phyloP scores from a whole-genome alignment of 352 stramenopile genomes.

The Globisporangium mamillatum region DNA sequence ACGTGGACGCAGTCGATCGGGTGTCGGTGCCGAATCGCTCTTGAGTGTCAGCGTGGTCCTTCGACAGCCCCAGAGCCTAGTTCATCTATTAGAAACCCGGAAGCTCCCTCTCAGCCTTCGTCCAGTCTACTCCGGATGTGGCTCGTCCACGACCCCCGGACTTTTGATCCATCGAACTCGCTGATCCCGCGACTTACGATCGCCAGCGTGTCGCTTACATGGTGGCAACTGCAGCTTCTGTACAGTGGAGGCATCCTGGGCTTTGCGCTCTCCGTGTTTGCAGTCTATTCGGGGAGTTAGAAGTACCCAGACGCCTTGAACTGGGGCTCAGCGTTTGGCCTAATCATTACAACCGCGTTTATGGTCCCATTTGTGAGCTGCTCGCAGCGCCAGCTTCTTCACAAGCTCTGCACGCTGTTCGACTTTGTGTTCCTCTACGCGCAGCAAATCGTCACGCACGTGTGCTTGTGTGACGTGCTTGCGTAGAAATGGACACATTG shows the following conservation, averaged over 20 bases:
- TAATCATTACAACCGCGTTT: neutral
- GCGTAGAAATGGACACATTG: conserved; percentile 15
- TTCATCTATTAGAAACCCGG: neutral
- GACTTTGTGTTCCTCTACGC: conserved; percentile 19
- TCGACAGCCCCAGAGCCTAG: neutral
- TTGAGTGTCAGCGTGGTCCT: neutral
- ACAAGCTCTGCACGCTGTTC: conserved; percentile 18
- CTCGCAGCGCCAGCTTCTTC: conserved; percentile 20
- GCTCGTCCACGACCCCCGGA: neutral
- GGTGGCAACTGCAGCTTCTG: neutral
- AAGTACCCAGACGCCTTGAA: neutral
- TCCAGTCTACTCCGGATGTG: conserved; percentile 2
- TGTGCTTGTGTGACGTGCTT: conserved; percentile 16
- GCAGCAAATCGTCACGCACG: conserved; percentile 16
- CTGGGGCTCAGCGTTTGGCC: neutral
- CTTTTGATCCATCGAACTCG: conserved; percentile 1
- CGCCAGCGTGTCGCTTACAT: neutral
- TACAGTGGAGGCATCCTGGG: conserved; percentile 4
- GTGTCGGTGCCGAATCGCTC: conserved; percentile 10
- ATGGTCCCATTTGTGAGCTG: neutral
- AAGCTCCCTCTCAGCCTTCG: no score
- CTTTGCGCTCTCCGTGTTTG: conserved; percentile 10
- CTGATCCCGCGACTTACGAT: neutral
- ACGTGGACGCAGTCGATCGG: conserved; percentile 13
- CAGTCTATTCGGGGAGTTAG: neutral